Conservation (phyloP, 257 asterid genomes). For the Plantago elongata region DNA sequence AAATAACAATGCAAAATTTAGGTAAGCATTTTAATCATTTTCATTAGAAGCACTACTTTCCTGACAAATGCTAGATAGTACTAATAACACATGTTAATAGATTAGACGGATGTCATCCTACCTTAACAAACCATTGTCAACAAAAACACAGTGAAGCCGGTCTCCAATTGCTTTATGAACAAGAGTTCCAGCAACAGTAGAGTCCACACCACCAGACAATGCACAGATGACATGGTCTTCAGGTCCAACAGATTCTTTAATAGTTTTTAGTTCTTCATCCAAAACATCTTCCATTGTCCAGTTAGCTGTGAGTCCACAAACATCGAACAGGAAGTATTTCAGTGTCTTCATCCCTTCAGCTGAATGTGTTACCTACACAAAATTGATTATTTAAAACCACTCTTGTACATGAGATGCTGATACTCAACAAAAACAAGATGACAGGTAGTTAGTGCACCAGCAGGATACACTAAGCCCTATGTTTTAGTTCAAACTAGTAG, state of each 20-base stretch:
- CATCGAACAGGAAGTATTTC: slow-evolving; percentile 61
- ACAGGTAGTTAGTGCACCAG: neutral
- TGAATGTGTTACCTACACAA: slow-evolving; percentile 84
- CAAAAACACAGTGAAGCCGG: slow-evolving; percentile 93
- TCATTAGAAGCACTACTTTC: neutral
- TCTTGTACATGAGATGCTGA: neutral
- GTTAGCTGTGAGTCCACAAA: slow-evolving; percentile 69
- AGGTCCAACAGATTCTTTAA: slow-evolving; percentile 55
- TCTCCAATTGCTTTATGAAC: slow-evolving; percentile 95
- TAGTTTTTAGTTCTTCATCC: slow-evolving; percentile 68
- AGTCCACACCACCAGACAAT: slow-evolving; percentile 95
- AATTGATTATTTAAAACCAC: neutral
- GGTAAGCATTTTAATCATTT: neutral
- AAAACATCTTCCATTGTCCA: slow-evolving; percentile 94
- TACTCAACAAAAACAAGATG: neutral
- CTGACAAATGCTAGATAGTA: neutral
- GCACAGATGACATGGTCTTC: slow-evolving; percentile 96
- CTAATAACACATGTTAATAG: neutral
- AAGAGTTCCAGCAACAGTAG: slow-evolving; percentile 93
- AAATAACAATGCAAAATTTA: neutral
- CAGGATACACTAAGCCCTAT: too few relatives aligned
- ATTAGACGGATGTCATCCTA: slow-evolving; percentile 6
- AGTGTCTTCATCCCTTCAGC: slow-evolving; percentile 89
- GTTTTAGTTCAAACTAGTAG: too few relatives aligned
- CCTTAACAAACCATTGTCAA: slow-evolving; percentile 95